Conservation (phyloP, 257 asterid genomes). For the Solanum lycopersicoides region DNA sequence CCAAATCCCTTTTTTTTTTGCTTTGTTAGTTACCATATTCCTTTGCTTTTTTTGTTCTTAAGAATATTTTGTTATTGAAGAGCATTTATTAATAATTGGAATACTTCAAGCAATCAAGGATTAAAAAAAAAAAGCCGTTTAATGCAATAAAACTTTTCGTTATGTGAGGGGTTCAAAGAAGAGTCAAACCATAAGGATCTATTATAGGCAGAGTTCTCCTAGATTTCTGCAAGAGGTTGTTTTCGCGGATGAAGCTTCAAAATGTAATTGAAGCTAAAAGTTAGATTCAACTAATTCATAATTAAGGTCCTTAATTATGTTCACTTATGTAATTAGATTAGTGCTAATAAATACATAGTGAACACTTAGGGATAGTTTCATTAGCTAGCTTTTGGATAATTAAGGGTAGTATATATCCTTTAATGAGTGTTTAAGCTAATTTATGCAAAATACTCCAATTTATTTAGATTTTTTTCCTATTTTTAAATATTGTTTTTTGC, state of each 20-base stretch:
- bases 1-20: not conserved
- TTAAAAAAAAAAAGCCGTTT: not conserved
- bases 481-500: not conserved
- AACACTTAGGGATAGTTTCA: not conserved
- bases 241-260: not conserved
- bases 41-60: not conserved
- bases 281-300: not conserved
- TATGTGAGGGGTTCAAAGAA: rapidly evolving
- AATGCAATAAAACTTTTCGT: not conserved
- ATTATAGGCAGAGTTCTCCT: not conserved
- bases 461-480: not conserved
- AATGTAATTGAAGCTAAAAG: not conserved
- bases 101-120: not conserved
- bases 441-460: not conserved
- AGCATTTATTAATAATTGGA: not conserved
- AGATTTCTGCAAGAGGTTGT: too few relatives aligned
- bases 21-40: not conserved
- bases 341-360: not conserved
- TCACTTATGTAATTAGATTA: not conserved
- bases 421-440: not conserved
- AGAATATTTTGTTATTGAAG: not conserved
- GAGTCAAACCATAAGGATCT: too few relatives aligned
- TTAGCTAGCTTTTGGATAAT: not conserved
- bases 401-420: not conserved
- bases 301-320: not conserved